A percentile compares a stretch with the other conserved stretches of the same genome.
phyloP scores from a whole-genome alignment of 495 filamentous ascomycete species.

The Penicillium egyptiacum region DNA sequence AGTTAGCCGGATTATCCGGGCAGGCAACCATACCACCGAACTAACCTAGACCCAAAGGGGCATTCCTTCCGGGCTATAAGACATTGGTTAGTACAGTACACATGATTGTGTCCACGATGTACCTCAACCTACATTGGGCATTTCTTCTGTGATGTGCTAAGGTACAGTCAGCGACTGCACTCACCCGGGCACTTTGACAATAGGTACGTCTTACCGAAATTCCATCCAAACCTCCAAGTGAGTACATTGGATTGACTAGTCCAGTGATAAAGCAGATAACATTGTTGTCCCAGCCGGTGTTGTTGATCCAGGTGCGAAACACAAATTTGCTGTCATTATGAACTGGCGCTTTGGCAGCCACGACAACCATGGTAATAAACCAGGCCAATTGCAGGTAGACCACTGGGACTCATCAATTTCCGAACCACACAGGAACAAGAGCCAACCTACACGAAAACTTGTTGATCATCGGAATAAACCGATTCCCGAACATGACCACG shows the following conservation, averaged over 20 bases:
- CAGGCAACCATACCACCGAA: not conserved
- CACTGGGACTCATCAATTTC: conserved; percentile 24
- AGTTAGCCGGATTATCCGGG: not conserved
- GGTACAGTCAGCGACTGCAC: not conserved
- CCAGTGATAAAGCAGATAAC: conserved; percentile 76
- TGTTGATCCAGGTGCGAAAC: conserved; percentile 63
- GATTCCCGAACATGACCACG: conserved; percentile 41
- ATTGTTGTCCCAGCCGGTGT: conserved; percentile 63
- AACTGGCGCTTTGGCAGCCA: conserved; percentile 52
- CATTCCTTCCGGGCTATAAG: conserved; percentile 31
- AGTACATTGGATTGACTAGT: conserved; percentile 75
- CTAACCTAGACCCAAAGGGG: conserved; percentile 34
- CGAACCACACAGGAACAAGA: not conserved
- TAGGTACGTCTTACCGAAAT: conserved; percentile 33
- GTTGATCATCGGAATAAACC: conserved; percentile 37
- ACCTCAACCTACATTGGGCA: conserved; percentile 56
- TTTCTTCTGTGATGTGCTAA: conserved; percentile 75
- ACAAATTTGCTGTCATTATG: conserved; percentile 63
- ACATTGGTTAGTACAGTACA: conserved; percentile 3
- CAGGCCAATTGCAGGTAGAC: conserved; percentile 66
- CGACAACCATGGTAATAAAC: conserved; percentile 66
- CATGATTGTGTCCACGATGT: not conserved
- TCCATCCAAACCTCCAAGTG: conserved; percentile 69
- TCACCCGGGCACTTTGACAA: not conserved
- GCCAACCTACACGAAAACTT: conserved; percentile 35